Percentiles rank a stretch among this genome's conserved stretches.
Conservation (phyloP, 2,329 filamentous ascomycete species). For the Colletotrichum sp. region DNA sequence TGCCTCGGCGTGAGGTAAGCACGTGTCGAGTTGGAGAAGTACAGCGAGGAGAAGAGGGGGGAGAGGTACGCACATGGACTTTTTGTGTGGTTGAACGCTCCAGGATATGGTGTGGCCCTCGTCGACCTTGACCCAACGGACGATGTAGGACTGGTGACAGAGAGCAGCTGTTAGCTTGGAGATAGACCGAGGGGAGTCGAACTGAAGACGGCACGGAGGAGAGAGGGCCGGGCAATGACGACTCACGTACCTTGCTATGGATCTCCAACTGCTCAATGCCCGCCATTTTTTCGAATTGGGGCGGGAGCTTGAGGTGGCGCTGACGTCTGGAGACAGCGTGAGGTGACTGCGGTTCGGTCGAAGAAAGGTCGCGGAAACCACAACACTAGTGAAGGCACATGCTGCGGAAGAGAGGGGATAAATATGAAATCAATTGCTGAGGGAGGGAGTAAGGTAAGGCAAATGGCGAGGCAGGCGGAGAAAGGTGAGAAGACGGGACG, state of each 20-base stretch:
- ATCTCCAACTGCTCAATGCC: slow-evolving; percentile 97
- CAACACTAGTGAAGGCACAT: slow-evolving; percentile 7
- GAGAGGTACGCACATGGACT: slow-evolving; percentile 72
- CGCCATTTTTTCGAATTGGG: slow-evolving; percentile 64
- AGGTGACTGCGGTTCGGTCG: not conserved
- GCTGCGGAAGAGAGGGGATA: not conserved
- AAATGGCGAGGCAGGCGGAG: not conserved
- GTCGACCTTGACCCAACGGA: slow-evolving; percentile 94
- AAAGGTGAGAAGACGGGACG: not conserved
- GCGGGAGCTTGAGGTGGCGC: slow-evolving; percentile 1
- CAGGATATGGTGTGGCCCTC: slow-evolving; percentile 93
- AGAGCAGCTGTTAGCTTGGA: slow-evolving; percentile 10
- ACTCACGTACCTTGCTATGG: slow-evolving; percentile 83
- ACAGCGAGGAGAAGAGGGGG: not conserved
- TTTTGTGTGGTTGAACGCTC: slow-evolving; percentile 97
- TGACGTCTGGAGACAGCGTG: not conserved
- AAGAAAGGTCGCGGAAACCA: not conserved
- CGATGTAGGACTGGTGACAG: slow-evolving; percentile 84
- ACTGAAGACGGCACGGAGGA: slow-evolving; percentile 10
- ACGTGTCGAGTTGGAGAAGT: not conserved
- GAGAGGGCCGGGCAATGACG: not conserved
- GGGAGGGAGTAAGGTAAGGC: not conserved
- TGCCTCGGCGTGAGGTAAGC: slow-evolving; percentile 31
- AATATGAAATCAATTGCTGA: not conserved
- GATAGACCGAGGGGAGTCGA: not conserved